Evolutionary conservation across 345 rosid species (phyloP).

Genomic region (Cardamine occulta): DNA sequence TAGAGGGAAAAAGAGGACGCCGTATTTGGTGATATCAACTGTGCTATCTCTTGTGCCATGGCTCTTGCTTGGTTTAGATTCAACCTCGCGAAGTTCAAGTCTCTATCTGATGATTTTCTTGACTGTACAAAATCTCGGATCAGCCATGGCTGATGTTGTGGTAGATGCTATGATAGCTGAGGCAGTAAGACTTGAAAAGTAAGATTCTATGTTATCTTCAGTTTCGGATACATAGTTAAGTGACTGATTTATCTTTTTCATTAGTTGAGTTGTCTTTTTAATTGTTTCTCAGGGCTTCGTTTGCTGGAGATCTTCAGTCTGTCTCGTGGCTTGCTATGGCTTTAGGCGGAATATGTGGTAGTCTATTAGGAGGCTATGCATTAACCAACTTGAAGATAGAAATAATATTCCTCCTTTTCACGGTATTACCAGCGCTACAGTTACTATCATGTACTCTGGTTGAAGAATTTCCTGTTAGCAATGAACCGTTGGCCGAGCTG

Average conservation of each 20-base stretch:
- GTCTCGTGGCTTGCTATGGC: slow-evolving; percentile 94
- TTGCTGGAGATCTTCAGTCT: slow-evolving; percentile 97
- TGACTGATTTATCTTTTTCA: slow-evolving; percentile 11
- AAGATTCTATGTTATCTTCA: slow-evolving; percentile 17
- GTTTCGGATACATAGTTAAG: neutral
- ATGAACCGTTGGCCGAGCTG: slow-evolving; percentile 43
- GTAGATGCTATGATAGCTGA: slow-evolving; percentile 98
- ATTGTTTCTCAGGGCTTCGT: slow-evolving; percentile 65
- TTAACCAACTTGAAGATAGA: slow-evolving; percentile 67
- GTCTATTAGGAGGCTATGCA: slow-evolving; percentile 89
- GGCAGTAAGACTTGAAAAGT: slow-evolving; percentile 83
- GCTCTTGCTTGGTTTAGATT: slow-evolving; percentile 74
- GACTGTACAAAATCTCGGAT: slow-evolving; percentile 89
- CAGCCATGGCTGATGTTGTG: slow-evolving; percentile 98
- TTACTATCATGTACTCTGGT: slow-evolving; percentile 78
- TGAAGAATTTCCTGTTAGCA: slow-evolving; percentile 53
- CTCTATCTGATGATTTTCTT: slow-evolving; percentile 64
- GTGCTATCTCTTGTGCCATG: slow-evolving; percentile 85
- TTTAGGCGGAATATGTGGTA: slow-evolving; percentile 88
- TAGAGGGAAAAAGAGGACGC: slow-evolving; percentile 80
- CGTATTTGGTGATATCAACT: slow-evolving; percentile 79
- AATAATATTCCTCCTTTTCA: slow-evolving; percentile 76
- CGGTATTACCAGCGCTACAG: slow-evolving; percentile 71
- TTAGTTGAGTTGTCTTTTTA: neutral
- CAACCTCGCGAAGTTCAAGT: slow-evolving; percentile 59